Conservation (phyloP, 1,284 basidiomycete species). For the Schizophyllum amplum region DNA sequence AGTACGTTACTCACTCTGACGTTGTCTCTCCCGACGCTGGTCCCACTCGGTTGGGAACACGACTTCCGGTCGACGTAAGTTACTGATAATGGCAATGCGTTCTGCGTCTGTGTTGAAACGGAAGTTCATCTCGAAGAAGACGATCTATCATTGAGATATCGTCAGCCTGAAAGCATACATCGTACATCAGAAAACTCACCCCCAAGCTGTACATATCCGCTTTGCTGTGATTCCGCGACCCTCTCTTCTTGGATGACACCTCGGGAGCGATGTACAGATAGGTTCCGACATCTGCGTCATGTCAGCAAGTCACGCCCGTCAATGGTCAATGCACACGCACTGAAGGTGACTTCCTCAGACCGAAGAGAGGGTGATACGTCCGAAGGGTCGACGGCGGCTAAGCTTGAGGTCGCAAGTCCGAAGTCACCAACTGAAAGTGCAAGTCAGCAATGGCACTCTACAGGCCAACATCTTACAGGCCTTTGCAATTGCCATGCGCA, state of each 20-base stretch:
- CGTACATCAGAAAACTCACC: constrained; percentile 33
- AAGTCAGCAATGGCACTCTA: constrained; percentile 1
- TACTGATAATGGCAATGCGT: constrained; percentile 76
- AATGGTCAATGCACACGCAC: constrained; percentile 25
- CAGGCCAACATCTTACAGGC: constrained; percentile 26
- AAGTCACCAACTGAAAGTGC: constrained; percentile 76
- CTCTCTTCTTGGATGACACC: constrained; percentile 54
- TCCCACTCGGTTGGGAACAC: constrained; percentile 77
- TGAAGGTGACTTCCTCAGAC: constrained; percentile 61
- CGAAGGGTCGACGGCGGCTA: constrained; percentile 66
- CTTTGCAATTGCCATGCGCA: constrained; percentile 85
- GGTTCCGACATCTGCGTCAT: constrained; percentile 74
- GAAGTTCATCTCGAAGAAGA: constrained; percentile 98
- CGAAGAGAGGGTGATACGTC: constrained; percentile 39
- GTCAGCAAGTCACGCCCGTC: background rate
- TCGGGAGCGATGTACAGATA: constrained; percentile 92
- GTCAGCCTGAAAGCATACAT: constrained; percentile 1
- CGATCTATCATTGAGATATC: constrained; percentile 56
- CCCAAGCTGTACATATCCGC: constrained; percentile 96
- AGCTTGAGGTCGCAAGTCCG: constrained; percentile 81
- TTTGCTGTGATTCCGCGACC: constrained; percentile 69
- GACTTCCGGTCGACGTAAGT: constrained; percentile 65
- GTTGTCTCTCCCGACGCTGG: constrained; percentile 50
- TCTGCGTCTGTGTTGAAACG: constrained; percentile 83
- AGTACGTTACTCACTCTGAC: constrained; percentile 48